Conservation (phyloP, 169 alveolate genomes). For the Eimeria praecox region DNA sequence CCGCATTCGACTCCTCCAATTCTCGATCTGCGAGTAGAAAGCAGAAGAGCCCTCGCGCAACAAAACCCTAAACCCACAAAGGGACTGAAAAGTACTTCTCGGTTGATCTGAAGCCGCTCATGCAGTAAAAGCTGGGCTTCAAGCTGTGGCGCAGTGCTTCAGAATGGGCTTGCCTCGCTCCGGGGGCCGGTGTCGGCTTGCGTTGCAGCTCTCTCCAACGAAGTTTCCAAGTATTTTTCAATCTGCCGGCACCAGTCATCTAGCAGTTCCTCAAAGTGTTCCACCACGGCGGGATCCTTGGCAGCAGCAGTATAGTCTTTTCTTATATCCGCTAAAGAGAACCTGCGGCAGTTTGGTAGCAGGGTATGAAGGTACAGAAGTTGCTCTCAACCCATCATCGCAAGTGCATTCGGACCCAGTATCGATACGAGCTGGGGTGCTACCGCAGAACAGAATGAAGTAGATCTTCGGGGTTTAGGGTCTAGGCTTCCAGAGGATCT, state of each 20-base stretch:
- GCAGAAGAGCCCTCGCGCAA: neutral
- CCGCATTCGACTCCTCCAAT: slow-evolving; percentile 95
- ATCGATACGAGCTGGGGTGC: neutral
- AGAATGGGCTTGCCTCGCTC: slow-evolving; percentile 55
- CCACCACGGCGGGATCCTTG: slow-evolving; percentile 69
- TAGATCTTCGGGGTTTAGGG: neutral
- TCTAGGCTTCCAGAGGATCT: neutral
- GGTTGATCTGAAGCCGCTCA: neutral
- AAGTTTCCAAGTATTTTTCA: slow-evolving; percentile 68
- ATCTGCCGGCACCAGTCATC: slow-evolving; percentile 82
- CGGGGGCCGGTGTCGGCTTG: slow-evolving; percentile 79
- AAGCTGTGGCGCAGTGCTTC: neutral
- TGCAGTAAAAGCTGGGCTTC: neutral
- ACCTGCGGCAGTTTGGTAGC: slow-evolving; percentile 20
- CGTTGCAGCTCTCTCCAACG: slow-evolving; percentile 46
- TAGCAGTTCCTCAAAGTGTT: slow-evolving; percentile 79
- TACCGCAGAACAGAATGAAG: neutral
- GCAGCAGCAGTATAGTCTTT: slow-evolving; percentile 42
- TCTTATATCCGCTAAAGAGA: slow-evolving; percentile 21
- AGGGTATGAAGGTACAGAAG: neutral
- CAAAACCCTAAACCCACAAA: neutral
- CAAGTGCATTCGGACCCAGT: neutral
- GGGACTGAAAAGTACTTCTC: neutral
- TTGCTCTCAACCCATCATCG: neutral
- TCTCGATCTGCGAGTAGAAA: slow-evolving; percentile 90